Evolutionary conservation across 768 basidiomycete genomes (phyloP).

Genomic region (Dentipellis sp.): DNA sequence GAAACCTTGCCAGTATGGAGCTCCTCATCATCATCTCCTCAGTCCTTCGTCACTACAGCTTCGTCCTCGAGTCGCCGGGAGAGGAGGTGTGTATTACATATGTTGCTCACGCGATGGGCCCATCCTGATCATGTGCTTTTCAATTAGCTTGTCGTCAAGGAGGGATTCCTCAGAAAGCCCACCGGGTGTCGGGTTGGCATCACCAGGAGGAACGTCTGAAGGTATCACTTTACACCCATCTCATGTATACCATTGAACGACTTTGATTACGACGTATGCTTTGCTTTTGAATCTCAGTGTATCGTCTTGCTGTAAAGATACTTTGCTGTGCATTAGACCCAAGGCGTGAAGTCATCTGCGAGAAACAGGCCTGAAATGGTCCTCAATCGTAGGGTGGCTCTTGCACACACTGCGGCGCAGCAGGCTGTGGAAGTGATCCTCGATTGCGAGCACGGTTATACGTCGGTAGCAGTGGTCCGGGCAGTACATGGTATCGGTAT

Average conservation of each 20-base stretch:
- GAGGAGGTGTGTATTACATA: conserved; percentile 36
- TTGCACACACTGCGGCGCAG: neutral
- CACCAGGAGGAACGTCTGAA: conserved; percentile 41
- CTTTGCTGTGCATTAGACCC: no score
- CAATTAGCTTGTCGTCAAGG: conserved; percentile 56
- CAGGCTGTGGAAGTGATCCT: neutral
- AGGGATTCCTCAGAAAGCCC: conserved; percentile 87
- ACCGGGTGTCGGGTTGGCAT: conserved; percentile 64
- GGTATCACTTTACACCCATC: neutral
- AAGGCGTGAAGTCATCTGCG: no score
- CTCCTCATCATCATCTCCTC: conserved; percentile 75
- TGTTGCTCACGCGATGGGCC: neutral
- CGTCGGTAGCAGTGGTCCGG: neutral
- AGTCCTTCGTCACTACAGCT: conserved; percentile 65
- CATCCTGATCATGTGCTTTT: neutral
- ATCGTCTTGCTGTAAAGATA: no score
- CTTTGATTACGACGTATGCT: neutral
- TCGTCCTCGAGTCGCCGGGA: conserved; percentile 55
- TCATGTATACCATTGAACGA: neutral
- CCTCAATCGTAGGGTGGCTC: neutral
- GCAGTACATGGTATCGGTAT: neutral
- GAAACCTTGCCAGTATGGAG: conserved; percentile 75
- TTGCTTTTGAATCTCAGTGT: neutral
- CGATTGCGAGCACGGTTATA: neutral
- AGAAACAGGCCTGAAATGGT: no score